Percentiles rank a stretch among this genome's conserved stretches.
Evolutionary conservation across 2,329 filamentous ascomycete genomes (phyloP).

Genomic region (Aureobasidium sp.): DNA sequence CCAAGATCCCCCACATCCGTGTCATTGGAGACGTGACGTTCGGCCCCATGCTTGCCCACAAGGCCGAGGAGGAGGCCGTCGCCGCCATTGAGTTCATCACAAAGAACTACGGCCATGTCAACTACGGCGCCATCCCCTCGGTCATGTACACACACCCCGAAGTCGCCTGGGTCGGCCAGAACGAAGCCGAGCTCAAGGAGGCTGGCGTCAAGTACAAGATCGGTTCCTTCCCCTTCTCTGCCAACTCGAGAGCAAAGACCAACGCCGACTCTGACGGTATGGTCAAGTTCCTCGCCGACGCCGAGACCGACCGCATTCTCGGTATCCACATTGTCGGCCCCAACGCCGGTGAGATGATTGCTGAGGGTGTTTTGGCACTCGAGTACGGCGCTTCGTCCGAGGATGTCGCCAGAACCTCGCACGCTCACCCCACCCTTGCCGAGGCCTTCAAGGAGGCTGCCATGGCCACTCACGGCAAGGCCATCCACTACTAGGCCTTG

Average conservation of each 20-base stretch:
- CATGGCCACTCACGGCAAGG: slow-evolving; percentile 92
- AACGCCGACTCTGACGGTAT: slow-evolving; percentile 92
- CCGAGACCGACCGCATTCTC: slow-evolving; percentile 90
- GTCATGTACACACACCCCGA: slow-evolving; percentile 99
- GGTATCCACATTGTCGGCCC: slow-evolving; percentile 95
- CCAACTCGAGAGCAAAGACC: slow-evolving; percentile 98
- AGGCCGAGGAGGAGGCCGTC: slow-evolving; percentile 96
- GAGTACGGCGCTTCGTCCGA: slow-evolving; percentile 96
- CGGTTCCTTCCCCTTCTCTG: slow-evolving; percentile 92
- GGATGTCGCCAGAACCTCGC: slow-evolving; percentile 89
- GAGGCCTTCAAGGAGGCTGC: slow-evolving; percentile 99
- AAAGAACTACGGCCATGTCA: slow-evolving; percentile 96
- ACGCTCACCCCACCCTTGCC: slow-evolving; percentile 90
- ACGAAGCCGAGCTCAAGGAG: slow-evolving; percentile 89
- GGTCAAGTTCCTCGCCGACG: slow-evolving; percentile 95
- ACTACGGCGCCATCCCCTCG: slow-evolving; percentile 94
- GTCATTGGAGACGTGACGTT: slow-evolving; percentile 95
- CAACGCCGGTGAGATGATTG: slow-evolving; percentile 98
- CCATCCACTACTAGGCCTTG: slow-evolving; percentile 75
- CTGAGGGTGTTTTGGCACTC: slow-evolving; percentile 86
- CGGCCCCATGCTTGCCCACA: slow-evolving; percentile 97
- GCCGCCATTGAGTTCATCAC: slow-evolving; percentile 94
- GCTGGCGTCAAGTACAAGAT: slow-evolving; percentile 84
- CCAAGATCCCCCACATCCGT: slow-evolving; percentile 93
- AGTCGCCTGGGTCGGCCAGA: slow-evolving; percentile 97